Evolutionary conservation across 176 grass and related monocot genomes (phyloP).

Genomic region (Avena atlantica): DNA sequence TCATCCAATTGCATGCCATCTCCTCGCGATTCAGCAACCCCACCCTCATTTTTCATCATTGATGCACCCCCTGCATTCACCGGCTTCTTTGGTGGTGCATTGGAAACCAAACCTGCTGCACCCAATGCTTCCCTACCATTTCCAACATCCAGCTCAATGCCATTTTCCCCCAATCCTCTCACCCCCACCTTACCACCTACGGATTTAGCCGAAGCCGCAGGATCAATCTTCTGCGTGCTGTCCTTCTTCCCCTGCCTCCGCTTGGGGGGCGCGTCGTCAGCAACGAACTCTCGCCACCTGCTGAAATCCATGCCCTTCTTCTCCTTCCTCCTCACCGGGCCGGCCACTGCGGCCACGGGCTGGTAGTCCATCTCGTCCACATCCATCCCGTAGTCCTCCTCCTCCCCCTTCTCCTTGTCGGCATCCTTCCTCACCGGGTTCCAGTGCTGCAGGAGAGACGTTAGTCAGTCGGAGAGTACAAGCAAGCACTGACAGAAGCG

Average conservation of each 20-base stretch:
- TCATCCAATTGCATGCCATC: constrained; percentile 44
- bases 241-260: constrained; percentile 42
- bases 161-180: background rate
- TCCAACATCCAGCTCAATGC: constrained; percentile 5
- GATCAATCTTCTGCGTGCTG: constrained; percentile 19
- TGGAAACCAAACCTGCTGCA: constrained; percentile 20
- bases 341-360: constrained; percentile 12
- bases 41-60: background rate
- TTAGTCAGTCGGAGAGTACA: constrained; percentile 22
- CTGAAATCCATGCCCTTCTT: constrained; percentile 86
- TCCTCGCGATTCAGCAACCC: constrained; percentile 6
- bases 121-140: constrained; percentile 19
- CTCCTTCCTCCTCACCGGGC: constrained; percentile 75
- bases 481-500: background rate
- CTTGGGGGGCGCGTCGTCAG: constrained; percentile 45
- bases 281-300: constrained; percentile 62
- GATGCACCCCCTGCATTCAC: background rate
- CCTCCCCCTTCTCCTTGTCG: constrained; percentile 25
- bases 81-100: background rate
- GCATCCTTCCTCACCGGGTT: constrained; percentile 32
- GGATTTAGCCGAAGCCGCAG: background rate
- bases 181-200: background rate
- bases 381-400: constrained; percentile 59
- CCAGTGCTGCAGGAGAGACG: constrained; percentile 60
- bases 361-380: constrained; percentile 62